Evolutionary conservation across 768 basidiomycete species (phyloP), one percentile per base, ranked within the genome.

Genomic region (Russula olivacea): DNA sequence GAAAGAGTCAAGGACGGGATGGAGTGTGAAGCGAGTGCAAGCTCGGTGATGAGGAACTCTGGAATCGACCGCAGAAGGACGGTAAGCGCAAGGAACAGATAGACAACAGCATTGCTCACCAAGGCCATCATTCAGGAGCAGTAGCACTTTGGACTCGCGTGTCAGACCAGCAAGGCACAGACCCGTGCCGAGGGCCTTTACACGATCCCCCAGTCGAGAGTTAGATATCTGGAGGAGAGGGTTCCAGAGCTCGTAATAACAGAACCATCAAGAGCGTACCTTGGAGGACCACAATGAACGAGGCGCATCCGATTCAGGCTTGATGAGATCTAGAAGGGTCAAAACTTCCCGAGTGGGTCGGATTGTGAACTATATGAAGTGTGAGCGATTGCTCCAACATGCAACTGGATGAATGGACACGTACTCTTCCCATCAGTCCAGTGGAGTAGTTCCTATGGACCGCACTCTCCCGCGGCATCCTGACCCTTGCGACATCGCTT

Each of bases 381-480:
- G 11, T 47, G 47, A 41, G 32, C 43, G 50, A 11, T 25, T 8
- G 8, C 49, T 68, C 50, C 50, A 66, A n/a, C 47, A 50, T 38
- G 2, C 53, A 55, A 21, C 3, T 14, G 38, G 21, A 21, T 32
- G 38, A 55, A 28, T 57, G 50, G 21, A 50, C 32, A 77, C 83
- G 73, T 74, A 86, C 93, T 77, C 87, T 84, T 69, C 83, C 93
- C 83, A 85, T 81, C 61, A 90, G 77, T 15, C 91, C 91, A 28
- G 89, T 92, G 15, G 88, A 83, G 78, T 94, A 97, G 76, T 91
- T 93, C 69, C 95, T 83, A 73, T 95, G 96, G 17, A 94, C 78
- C 0, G 92, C 91, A 69, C 91, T 93, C 76, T 95, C 89, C 9
- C 82, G 79, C 14, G 88, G 80, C 70, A 91, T 86, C 58, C 94